A percentile compares a stretch with the other conserved stretches of the same genome.
Conservation (phyloP, 768 basidiomycete genomes). For the Nevesoporus exiguus region DNA sequence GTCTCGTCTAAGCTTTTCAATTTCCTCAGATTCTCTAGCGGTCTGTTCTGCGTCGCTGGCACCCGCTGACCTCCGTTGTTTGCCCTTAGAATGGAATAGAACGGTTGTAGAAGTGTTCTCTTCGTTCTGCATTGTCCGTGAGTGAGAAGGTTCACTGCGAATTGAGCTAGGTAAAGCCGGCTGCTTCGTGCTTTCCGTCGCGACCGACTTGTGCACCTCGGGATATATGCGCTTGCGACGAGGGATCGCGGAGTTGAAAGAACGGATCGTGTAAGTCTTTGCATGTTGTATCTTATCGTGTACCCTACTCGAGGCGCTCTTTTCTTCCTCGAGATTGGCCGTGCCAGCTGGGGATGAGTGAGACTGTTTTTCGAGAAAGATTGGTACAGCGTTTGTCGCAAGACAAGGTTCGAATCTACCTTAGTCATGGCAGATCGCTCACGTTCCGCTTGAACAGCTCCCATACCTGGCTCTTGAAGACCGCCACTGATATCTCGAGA, state of each 20-base stretch:
- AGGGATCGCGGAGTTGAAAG: background rate
- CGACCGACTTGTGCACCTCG: no score
- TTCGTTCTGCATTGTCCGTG: background rate
- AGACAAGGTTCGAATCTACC: background rate
- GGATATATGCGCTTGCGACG: background rate
- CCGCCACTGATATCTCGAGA: background rate
- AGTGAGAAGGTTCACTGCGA: background rate
- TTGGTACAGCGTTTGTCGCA: background rate
- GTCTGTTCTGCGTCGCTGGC: background rate
- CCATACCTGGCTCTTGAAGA: background rate
- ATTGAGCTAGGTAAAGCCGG: background rate
- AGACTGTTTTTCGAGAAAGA: background rate
- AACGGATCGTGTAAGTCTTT: background rate
- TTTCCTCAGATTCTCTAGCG: background rate
- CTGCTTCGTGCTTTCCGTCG: background rate
- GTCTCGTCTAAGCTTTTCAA: slow-evolving; percentile 4
- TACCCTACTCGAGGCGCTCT: background rate
- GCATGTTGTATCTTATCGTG: background rate
- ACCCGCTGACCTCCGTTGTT: background rate
- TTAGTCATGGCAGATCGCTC: background rate
- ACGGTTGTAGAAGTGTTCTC: background rate
- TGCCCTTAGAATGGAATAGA: background rate
- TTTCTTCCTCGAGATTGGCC: background rate
- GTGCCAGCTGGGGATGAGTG: background rate
- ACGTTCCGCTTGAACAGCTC: background rate